phyloP scores from a whole-genome alignment of 441 rosid genomes.

The Euphorbia corollata region DNA sequence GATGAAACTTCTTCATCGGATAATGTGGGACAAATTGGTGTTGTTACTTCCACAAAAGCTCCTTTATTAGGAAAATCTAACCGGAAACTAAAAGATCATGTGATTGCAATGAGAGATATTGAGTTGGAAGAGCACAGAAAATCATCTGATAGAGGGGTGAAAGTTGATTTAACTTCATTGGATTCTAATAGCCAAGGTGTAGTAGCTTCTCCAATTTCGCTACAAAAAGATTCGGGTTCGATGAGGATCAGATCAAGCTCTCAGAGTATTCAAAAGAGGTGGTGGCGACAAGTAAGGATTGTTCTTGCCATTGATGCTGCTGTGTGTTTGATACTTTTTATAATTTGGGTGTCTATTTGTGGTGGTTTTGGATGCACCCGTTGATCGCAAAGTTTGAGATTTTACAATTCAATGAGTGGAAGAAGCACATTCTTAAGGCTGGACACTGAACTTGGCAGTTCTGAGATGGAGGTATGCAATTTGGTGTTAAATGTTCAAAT shows the following conservation, averaged over 20 bases:
- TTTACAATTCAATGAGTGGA: not conserved
- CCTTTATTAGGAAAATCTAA: conserved; percentile 54
- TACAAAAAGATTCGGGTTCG: conserved; percentile 55
- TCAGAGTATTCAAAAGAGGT: conserved; percentile 50
- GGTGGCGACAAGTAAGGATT: conserved; percentile 66
- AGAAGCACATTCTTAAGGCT: no score
- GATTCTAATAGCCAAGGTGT: conserved; percentile 37
- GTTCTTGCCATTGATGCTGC: conserved; percentile 70
- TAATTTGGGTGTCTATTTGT: conserved; percentile 64
- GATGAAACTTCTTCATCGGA: conserved; percentile 29
- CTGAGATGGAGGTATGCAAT: conserved; percentile 8
- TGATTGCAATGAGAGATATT: conserved; percentile 41
- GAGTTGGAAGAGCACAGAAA: conserved; percentile 57
- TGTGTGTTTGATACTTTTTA: conserved; percentile 51
- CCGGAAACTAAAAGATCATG: conserved; percentile 59
- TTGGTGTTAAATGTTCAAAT: conserved; percentile 2
- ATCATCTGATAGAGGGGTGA: conserved; percentile 51
- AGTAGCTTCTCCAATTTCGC: conserved; percentile 36
- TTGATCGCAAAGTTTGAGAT: conserved; percentile 19
- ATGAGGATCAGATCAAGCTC: conserved; percentile 53
- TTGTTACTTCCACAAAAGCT: conserved; percentile 52
- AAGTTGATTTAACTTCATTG: conserved; percentile 30
- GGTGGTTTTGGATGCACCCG: conserved; percentile 47
- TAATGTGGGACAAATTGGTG: conserved; percentile 38
- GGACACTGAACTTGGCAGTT: not conserved